Percentiles rank a stretch among this genome's conserved stretches.
Evolutionary conservation across 441 rosid genomes (phyloP).

Genomic region (Corymbia calophylla): DNA sequence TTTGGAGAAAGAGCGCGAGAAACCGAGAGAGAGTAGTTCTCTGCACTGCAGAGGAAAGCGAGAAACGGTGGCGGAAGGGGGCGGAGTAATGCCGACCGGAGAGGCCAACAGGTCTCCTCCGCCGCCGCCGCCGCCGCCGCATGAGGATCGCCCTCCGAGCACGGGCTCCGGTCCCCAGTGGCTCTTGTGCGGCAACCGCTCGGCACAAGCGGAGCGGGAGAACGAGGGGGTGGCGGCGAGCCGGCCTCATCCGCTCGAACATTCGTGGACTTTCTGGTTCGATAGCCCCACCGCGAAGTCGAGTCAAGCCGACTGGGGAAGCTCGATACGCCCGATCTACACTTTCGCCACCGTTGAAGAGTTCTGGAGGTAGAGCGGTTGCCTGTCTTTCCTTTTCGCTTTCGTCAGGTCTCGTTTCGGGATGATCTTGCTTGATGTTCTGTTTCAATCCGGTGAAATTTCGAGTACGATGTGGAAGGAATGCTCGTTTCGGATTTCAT

Average conservation of each 20-base stretch:
- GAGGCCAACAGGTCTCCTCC: neutral
- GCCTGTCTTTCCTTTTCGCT: neutral
- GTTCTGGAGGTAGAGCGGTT: constrained; percentile 61
- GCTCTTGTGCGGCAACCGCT: neutral
- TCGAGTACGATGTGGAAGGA: neutral
- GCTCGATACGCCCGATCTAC: constrained; percentile 54
- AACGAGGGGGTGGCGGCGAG: constrained; percentile 2
- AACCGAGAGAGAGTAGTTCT: neutral
- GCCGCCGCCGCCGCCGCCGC: neutral
- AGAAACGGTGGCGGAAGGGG: neutral
- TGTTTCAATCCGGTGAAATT: neutral
- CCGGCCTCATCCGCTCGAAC: constrained; percentile 62
- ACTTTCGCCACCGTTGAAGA: constrained; percentile 68
- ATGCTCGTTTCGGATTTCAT: neutral
- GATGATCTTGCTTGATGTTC: neutral
- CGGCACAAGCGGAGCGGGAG: neutral
- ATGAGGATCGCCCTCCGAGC: neutral
- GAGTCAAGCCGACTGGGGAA: constrained; percentile 68
- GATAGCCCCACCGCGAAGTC: constrained; percentile 55
- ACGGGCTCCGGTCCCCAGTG: neutral
- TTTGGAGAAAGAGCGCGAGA: neutral
- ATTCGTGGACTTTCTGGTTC: constrained; percentile 90
- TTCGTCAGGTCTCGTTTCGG: neutral
- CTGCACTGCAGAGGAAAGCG: neutral
- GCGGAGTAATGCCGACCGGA: neutral